Evolutionary conservation across 1,284 basidiomycete species (phyloP).

Genomic region (Trichosporon inkin): DNA sequence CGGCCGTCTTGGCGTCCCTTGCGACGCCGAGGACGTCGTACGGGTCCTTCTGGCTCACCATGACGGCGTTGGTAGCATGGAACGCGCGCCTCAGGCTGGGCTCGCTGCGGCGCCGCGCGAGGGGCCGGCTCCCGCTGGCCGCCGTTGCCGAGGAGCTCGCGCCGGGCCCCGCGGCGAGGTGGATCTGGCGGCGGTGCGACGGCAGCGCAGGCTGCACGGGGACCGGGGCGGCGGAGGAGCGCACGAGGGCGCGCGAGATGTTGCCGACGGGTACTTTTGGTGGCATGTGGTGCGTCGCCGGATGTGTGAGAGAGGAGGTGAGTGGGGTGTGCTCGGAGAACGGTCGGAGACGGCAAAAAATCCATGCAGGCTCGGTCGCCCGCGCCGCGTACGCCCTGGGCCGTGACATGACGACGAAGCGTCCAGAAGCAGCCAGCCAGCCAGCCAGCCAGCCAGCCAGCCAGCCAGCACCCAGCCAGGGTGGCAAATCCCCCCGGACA

Average conservation of each 20-base stretch:
- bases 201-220: neutral
- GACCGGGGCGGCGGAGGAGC: neutral
- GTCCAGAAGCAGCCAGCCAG: conserved; percentile 3
- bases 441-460: neutral
- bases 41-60: conserved; percentile 72
- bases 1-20: conserved; percentile 73
- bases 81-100: conserved; percentile 59
- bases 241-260: neutral
- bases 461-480: no score
- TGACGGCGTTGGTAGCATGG: conserved; percentile 62
- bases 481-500: no score
- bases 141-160: neutral
- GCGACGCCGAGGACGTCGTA: conserved; percentile 86
- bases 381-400: no score
- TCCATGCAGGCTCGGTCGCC: neutral
- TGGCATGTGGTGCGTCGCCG: neutral
- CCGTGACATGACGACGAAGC: neutral
- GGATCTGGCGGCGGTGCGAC: neutral
- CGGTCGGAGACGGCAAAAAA: neutral
- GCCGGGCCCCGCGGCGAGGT: neutral
- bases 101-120: neutral
- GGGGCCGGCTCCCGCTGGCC: neutral
- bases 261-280: neutral
- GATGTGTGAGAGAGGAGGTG: neutral
- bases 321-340: neutral